Evolutionary conservation across 164 flowering plant species (phyloP), one percentile per base, ranked within the genome.

Genomic region (Chimonanthus praecox): DNA sequence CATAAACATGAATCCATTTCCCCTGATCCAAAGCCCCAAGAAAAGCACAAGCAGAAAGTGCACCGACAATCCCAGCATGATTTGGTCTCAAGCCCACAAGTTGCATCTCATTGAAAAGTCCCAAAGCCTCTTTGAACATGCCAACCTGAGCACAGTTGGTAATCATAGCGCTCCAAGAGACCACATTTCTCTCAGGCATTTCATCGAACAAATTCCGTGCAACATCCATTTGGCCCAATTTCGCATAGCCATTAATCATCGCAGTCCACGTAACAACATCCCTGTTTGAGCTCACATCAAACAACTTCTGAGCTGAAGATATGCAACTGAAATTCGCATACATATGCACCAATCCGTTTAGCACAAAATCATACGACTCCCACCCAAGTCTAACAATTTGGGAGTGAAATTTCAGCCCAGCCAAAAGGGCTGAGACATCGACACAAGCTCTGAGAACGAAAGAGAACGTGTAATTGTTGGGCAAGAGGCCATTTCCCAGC

Each of bases 391-490:
- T 88, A 3, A 85, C 58, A 20, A 79, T 79, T 43, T 84, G 87
- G 67, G 76, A 72, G 72, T 89, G 91, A 65, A 78, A 68, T 33
- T 69, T 62, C 7, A 68, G 58, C 7, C 85, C 90, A 43, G 67
- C 21, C 2, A 18, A 60, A 46, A 72, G 68, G 70, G 82, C 79
- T 8, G 72, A 73, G 4, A 84, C 61, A 3, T 79, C 83, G 49
- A 74, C 63, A 74, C 86, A 86, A 48, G 92, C 88, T 68, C 76
- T 84, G 21, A 91, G 74, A 45, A 85, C 65, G 75, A 89, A 91
- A 4, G 93, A 91, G 75, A 88, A 89, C 2, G 96, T 89, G 72
- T 86, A 91, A 72, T 91, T 91, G 71, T 91, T 88, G n/a, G 92
- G 90, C 5, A 74, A 73, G 47, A 78, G 45, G 6, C 83, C 79